Base-by-base conservation (phyloP, 1,284 basidiomycete genomes). In the Ustilago sp. region DNA sequence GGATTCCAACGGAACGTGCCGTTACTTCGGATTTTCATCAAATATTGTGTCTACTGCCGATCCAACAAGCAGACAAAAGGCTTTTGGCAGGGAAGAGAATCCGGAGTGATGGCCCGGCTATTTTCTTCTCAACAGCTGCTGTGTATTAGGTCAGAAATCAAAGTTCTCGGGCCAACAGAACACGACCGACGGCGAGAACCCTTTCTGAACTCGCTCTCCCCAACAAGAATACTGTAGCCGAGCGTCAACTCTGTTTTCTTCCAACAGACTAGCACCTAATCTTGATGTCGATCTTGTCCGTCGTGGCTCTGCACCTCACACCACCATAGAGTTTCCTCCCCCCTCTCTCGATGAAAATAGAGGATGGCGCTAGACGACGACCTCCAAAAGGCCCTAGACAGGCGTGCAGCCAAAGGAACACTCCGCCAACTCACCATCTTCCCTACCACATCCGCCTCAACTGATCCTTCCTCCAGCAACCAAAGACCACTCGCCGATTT, bases 401-500 rank as follows among this genome's bases (percentile, higher is more conserved):
- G 34, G n/a, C 78, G 84, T 4, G 63, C 68, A 23, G 61, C 59
- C 43, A 76, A 72, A n/a, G 82, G 81, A 8, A 83, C 73, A 5
- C 74, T 84, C 1, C 79, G 84, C 4, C 50, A 68, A 11, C 78
- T 85, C 48, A 77, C 74, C 17, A 39, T 75, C 39, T 75, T 61
- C 36, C 63, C 76, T 7, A 72, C 63, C 45, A 38, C 28, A 12
- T 62, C 74, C 3, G 54, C 77, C 12, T 61, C 73, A 0, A 48
- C 57, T 3, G 31, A 43, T 6, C 8, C 53, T 31, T 55, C 68
- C 8, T 43, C 45, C 12, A 31, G 31, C 28, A 35, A 28, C 12
- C 63, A 61, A 28, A 28, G 23, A 47, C 68, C 63, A 2, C 81
- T 87, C 28, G 81, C 87, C 69, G 94, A 96, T 85, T 94, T 95